Evolutionary conservation across 768 basidiomycete genomes (phyloP).

Genomic region (Hericium erinaceus): DNA sequence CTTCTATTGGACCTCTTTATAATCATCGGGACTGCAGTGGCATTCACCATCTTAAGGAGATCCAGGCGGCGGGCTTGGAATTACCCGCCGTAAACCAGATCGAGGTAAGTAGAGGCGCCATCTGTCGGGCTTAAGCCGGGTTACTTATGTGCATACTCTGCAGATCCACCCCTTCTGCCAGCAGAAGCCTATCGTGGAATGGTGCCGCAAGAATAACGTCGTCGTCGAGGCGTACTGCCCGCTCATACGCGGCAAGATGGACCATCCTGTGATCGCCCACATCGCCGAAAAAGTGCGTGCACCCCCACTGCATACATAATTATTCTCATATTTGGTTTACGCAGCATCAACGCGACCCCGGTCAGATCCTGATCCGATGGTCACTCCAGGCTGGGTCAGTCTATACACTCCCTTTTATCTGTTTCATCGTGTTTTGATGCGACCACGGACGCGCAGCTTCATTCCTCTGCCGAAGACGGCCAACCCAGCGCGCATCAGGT

Average conservation of each 20-base stretch:
- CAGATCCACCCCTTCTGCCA: slow-evolving; percentile 70
- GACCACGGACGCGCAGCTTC: slow-evolving; percentile 35
- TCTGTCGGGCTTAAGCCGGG: neutral
- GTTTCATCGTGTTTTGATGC: neutral
- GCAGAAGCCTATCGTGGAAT: slow-evolving; percentile 30
- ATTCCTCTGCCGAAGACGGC: slow-evolving; percentile 79
- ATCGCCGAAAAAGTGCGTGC: slow-evolving; percentile 50
- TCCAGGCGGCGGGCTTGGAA: slow-evolving; percentile 49
- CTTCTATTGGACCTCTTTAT: neutral
- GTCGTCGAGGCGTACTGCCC: slow-evolving; percentile 72
- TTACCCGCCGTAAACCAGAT: slow-evolving; percentile 75
- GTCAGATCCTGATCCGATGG: slow-evolving; percentile 91
- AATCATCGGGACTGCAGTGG: slow-evolving; percentile 32
- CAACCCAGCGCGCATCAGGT: slow-evolving; percentile 59
- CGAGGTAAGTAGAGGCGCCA: slow-evolving; percentile 39
- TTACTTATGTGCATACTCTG: neutral
- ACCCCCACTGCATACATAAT: neutral
- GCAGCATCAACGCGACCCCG: slow-evolving; percentile 51
- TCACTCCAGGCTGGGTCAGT: slow-evolving; percentile 76
- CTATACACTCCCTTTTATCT: neutral
- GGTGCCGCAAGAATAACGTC: slow-evolving; percentile 48
- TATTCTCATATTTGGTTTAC: neutral
- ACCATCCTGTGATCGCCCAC: slow-evolving; percentile 41
- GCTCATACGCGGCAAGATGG: slow-evolving; percentile 41
- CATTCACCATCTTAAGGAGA: slow-evolving; percentile 68